These are phyloP conservation scores for Dryadomyces quercus-mongolicae DNA, from an alignment of 2,329 filamentous ascomycete species.

Conservation along the genomic window DNA sequence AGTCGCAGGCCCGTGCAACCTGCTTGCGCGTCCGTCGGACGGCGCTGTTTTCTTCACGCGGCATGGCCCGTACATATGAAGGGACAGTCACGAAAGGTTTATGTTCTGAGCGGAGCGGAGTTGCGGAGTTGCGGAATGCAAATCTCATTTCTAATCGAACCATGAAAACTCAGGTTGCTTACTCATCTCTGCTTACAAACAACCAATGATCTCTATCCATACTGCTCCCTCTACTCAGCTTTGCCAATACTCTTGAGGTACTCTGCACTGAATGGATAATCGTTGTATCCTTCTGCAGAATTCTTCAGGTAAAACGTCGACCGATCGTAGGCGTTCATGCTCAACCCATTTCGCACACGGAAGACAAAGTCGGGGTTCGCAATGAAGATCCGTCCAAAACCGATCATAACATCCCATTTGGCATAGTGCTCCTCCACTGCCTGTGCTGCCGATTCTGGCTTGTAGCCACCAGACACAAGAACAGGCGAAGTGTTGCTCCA, in stretches of 20 bases:
- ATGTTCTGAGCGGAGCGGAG: neutral
- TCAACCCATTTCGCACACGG: constrained; percentile 23
- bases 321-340: constrained; percentile 23
- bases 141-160: too few relatives aligned
- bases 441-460: constrained; percentile 12
- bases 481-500: constrained; percentile 19
- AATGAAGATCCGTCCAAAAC: constrained; percentile 29
- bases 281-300: constrained; percentile 24
- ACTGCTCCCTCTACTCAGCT: too few relatives aligned
- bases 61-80: too few relatives aligned
- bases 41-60: neutral
- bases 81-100: too few relatives aligned
- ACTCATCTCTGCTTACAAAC: neutral
- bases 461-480: constrained; percentile 19
- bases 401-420: constrained; percentile 19
- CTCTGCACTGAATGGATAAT: constrained; percentile 22
- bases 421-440: constrained; percentile 17
- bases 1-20: constrained; percentile 21
- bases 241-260: constrained; percentile 2
- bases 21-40: constrained; percentile 11
- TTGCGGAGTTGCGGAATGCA: neutral
- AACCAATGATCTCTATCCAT: too few relatives aligned
- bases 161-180: too few relatives aligned
- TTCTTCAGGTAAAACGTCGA: constrained; percentile 25
- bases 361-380: constrained; percentile 32